phyloP scores from a whole-genome alignment of 345 rosid genomes.

The Iberis pinnata region DNA sequence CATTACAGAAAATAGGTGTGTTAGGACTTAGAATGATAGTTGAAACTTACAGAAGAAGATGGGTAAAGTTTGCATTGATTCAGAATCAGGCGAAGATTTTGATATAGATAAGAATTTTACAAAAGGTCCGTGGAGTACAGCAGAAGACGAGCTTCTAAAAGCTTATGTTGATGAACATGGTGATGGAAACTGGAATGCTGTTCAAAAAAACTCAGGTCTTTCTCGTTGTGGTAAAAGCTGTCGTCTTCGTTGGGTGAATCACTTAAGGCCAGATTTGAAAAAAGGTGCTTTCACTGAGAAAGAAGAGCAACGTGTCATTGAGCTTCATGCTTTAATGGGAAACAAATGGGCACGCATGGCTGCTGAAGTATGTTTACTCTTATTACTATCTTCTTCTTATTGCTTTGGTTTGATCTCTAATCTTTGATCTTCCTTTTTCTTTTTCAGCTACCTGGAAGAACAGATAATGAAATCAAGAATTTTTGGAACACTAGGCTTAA shows the following conservation, averaged over 20 bases:
- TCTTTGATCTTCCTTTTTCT: not conserved
- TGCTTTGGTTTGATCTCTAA: not conserved
- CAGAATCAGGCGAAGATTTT: slow-evolving; percentile 12
- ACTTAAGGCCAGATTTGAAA: slow-evolving; percentile 48
- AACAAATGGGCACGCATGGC: slow-evolving; percentile 62
- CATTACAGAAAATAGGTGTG: no score
- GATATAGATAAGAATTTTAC: slow-evolving; percentile 7
- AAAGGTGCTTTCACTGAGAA: slow-evolving; percentile 45
- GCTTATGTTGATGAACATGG: slow-evolving; percentile 52
- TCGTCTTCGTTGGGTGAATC: slow-evolving; percentile 65
- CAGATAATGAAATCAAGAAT: slow-evolving; percentile 74
- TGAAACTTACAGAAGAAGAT: slow-evolving; percentile 9
- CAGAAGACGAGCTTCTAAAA: slow-evolving; percentile 43
- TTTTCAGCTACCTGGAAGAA: slow-evolving; percentile 56
- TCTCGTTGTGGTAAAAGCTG: slow-evolving; percentile 62
- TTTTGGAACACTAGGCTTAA: slow-evolving; percentile 64
- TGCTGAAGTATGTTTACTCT: slow-evolving; percentile 33
- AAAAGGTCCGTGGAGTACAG: slow-evolving; percentile 59
- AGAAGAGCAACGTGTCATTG: slow-evolving; percentile 43
- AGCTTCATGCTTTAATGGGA: slow-evolving; percentile 49
- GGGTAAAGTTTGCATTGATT: slow-evolving; percentile 16
- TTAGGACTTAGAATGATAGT: slow-evolving; percentile 19
- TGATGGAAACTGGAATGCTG: slow-evolving; percentile 66
- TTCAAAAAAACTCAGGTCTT: slow-evolving; percentile 56
- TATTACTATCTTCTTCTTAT: not conserved